A percentile compares a stretch with the other conserved stretches of the same genome.
These are phyloP conservation scores for Trichoderma semiorbis DNA, from an alignment of 2,329 filamentous ascomycete genomes.

Conservation along the genomic window DNA sequence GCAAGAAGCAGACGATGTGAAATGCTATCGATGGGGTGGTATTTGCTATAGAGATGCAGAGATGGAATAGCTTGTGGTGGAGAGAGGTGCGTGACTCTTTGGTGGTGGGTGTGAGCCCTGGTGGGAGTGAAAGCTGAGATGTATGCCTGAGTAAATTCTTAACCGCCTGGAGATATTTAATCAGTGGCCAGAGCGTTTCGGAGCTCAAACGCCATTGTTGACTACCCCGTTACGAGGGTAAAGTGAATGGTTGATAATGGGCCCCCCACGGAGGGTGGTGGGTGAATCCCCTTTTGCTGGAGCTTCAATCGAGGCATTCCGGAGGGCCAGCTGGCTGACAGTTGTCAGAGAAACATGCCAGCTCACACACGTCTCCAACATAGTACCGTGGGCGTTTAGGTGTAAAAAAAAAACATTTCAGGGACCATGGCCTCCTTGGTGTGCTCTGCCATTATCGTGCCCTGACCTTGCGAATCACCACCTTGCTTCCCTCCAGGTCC, in stretches of 20 bases:
- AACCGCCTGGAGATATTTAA: neutral
- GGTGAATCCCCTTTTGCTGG: neutral
- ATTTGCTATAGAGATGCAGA: neutral
- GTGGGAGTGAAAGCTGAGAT: neutral
- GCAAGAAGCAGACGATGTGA: neutral
- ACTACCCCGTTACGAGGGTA: neutral
- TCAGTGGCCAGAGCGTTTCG: neutral
- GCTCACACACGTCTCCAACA: neutral
- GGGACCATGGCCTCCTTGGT: neutral
- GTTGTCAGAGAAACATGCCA: neutral
- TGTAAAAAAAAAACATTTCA: neutral
- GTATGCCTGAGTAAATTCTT: neutral
- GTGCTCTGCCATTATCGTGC: slow-evolving; percentile 31
- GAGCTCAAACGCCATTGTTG: neutral
- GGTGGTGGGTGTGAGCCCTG: neutral
- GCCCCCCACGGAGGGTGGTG: neutral
- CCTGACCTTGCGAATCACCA: slow-evolving; percentile 67
- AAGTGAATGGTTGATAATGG: slow-evolving; percentile 12
- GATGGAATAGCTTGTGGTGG: neutral
- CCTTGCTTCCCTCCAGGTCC: slow-evolving; percentile 68
- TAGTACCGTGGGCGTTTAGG: neutral
- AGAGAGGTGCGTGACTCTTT: neutral
- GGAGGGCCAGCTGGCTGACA: neutral
- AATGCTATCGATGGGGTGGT: neutral
- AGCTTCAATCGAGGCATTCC: neutral